Conservation (phyloP, 116 monocot species). For the Iris pallida region DNA sequence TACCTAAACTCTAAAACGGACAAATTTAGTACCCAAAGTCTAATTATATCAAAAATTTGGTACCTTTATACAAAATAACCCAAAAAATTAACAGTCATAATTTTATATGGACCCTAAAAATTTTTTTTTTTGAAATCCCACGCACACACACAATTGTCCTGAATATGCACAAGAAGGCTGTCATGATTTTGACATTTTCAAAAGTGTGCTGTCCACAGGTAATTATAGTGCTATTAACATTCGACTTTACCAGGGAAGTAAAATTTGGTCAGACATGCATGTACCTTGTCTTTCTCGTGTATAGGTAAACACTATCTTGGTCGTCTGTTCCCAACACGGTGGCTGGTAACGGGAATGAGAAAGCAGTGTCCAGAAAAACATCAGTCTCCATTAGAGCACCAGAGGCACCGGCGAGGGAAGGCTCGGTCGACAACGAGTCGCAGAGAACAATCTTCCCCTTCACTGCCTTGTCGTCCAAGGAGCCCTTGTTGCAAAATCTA, state of each 20-base stretch:
- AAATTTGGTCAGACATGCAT: neutral
- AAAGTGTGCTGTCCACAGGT: neutral
- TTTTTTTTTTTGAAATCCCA: neutral
- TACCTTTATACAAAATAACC: no score
- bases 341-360: slow-evolving; percentile 19
- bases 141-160: no score
- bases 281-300: slow-evolving; percentile 12
- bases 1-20: no score
- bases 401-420: slow-evolving; percentile 2
- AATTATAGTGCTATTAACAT: no score
- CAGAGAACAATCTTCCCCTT: slow-evolving; percentile 25
- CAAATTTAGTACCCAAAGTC: no score
- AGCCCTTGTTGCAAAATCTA: slow-evolving; percentile 4
- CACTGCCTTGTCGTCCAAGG: slow-evolving; percentile 4
- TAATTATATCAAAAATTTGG: no score
- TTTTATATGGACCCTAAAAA: no score
- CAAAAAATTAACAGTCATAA: no score
- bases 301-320: neutral
- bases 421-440: neutral
- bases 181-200: neutral
- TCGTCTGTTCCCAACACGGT: neutral
- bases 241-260: neutral
- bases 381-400: slow-evolving; percentile 11
- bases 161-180: neutral
- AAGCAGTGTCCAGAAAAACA: slow-evolving; percentile 1